A percentile compares a stretch with the other conserved stretches of the same genome.
phyloP scores from a whole-genome alignment of 1,139 yeast species.

The Tardiomyces digboiensis region DNA sequence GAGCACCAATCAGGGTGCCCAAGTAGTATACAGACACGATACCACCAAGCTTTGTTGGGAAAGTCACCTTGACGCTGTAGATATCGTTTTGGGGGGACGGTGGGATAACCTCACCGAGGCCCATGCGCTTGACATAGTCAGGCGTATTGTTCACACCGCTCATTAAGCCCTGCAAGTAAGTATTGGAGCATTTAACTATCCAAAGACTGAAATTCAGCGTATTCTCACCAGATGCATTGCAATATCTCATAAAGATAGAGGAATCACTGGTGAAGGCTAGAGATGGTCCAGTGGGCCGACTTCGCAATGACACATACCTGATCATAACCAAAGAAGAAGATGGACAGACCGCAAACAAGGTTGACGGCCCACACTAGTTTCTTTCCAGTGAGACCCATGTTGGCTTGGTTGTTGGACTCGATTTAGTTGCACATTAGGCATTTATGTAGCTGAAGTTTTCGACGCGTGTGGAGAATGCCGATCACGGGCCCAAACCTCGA shows the following conservation, averaged over 20 bases:
- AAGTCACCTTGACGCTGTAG: constrained; percentile 20
- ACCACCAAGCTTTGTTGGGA: constrained; percentile 34
- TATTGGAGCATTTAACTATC: neutral
- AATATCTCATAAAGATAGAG: no score
- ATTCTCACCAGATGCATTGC: no score
- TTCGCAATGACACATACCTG: constrained; percentile 26
- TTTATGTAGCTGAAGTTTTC: no score
- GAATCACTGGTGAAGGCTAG: no score
- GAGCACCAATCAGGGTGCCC: constrained; percentile 29
- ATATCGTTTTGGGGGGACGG: constrained; percentile 11
- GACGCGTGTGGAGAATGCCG: no score
- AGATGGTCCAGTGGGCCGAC: no score
- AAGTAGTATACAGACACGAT: constrained; percentile 31
- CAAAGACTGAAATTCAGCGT: no score
- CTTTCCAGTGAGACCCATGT: constrained; percentile 7
- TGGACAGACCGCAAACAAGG: constrained; percentile 16
- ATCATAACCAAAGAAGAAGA: constrained; percentile 45
- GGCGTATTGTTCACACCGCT: constrained; percentile 39
- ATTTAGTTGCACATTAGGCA: no score
- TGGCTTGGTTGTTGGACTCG: no score
- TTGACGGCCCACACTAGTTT: constrained; percentile 7
- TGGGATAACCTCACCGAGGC: constrained; percentile 17
- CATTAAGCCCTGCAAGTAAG: constrained; percentile 35
- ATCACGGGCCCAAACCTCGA: no score
- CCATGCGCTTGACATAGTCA: constrained; percentile 25